Conservation (phyloP, 2,329 filamentous ascomycete species). For the Pseudopithomyces maydicus region DNA sequence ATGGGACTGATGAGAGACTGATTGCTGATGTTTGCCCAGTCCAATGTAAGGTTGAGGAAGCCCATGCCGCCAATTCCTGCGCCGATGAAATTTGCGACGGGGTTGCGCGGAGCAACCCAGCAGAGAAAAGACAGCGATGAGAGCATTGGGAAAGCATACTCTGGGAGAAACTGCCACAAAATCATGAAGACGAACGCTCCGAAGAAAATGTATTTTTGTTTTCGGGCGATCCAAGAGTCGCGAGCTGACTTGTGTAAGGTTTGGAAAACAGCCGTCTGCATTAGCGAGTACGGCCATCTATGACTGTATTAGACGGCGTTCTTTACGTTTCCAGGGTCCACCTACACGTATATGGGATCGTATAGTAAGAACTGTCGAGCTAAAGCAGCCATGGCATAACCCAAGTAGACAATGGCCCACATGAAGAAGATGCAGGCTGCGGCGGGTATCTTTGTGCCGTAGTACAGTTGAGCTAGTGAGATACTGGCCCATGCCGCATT, state of each 20-base stretch:
- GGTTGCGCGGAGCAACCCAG: slow-evolving; percentile 65
- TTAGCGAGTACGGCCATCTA: slow-evolving; percentile 56
- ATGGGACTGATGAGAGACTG: slow-evolving; percentile 49
- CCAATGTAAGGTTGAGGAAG: slow-evolving; percentile 63
- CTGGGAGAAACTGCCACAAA: slow-evolving; percentile 66
- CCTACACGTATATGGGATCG: slow-evolving; percentile 56
- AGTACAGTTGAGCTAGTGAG: slow-evolving; percentile 63
- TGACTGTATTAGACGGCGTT: slow-evolving; percentile 26
- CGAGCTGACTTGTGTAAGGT: slow-evolving; percentile 60
- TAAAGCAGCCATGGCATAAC: slow-evolving; percentile 64
- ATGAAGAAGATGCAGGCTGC: slow-evolving; percentile 65
- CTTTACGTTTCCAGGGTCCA: neutral
- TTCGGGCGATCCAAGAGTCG: slow-evolving; percentile 56
- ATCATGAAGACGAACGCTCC: slow-evolving; percentile 57
- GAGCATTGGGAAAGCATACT: slow-evolving; percentile 65
- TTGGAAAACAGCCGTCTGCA: slow-evolving; percentile 65
- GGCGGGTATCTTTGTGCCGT: slow-evolving; percentile 57
- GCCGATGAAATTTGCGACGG: slow-evolving; percentile 64
- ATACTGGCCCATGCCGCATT: slow-evolving; percentile 55
- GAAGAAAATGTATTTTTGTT: slow-evolving; percentile 65
- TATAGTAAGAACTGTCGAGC: slow-evolving; percentile 63
- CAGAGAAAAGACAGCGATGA: slow-evolving; percentile 66
- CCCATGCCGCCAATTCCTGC: slow-evolving; percentile 67
- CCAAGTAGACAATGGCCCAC: slow-evolving; percentile 62
- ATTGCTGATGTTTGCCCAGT: slow-evolving; percentile 66